phyloP scores from a whole-genome alignment of 768 basidiomycete species.

The Lentinula raphanica region DNA sequence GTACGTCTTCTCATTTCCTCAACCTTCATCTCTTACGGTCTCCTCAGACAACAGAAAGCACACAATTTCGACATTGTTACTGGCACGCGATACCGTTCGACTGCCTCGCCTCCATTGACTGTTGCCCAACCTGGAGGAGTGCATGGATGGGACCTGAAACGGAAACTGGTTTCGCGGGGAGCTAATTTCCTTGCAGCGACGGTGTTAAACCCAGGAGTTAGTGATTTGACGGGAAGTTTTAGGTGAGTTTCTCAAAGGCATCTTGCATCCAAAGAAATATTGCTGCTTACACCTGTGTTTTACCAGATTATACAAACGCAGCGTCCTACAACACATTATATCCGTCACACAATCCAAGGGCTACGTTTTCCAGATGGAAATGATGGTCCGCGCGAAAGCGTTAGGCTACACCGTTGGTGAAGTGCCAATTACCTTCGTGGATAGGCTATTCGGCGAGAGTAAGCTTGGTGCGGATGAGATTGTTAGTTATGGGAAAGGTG shows the following conservation, averaged over 20 bases:
- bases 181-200: conserved; percentile 90
- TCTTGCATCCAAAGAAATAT: background rate
- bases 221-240: conserved; percentile 89
- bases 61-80: conserved; percentile 91
- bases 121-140: conserved; percentile 78
- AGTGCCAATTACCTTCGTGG: conserved; percentile 92
- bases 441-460: conserved; percentile 90
- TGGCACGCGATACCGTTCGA: conserved; percentile 78
- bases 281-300: background rate
- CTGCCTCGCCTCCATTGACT: conserved; percentile 48
- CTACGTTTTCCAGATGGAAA: conserved; percentile 98
- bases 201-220: conserved; percentile 78
- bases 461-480: conserved; percentile 87
- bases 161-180: conserved; percentile 82
- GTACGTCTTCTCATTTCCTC: conserved; percentile 29
- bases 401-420: conserved; percentile 85
- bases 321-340: conserved; percentile 79
- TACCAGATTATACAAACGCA: conserved; percentile 66
- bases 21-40: conserved; percentile 1
- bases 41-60: conserved; percentile 67
- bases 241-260: conserved; percentile 42
- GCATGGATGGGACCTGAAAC: conserved; percentile 88
- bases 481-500: conserved; percentile 81
- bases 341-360: conserved; percentile 80
- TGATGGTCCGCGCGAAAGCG: conserved; percentile 87